Conservation (phyloP, 345 rosid species). For the Cardamine chenopodiifolia region DNA sequence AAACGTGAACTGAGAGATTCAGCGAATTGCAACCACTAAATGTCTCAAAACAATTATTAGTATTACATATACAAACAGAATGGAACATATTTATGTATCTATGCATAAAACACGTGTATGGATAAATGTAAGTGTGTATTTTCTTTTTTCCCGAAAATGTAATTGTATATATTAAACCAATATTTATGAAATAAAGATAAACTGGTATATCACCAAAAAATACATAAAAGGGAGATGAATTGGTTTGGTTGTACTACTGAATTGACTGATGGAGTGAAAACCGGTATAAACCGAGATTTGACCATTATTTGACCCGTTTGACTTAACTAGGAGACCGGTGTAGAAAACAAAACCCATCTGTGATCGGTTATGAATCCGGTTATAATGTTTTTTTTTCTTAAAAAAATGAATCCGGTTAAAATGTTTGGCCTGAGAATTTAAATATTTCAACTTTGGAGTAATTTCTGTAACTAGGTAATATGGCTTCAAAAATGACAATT, state of each 20-base stretch:
- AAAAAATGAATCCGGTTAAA: too few relatives aligned
- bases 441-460: not conserved
- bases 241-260: not conserved
- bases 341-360: not conserved
- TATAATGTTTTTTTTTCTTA: not conserved
- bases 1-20: slow-evolving; percentile 29
- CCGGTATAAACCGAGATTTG: slow-evolving; percentile 19
- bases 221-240: not conserved
- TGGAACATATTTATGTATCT: not conserved
- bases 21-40: slow-evolving; percentile 36
- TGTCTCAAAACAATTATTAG: slow-evolving; percentile 14
- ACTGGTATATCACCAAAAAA: not conserved
- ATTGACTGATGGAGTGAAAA: not conserved
- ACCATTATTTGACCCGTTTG: slow-evolving; percentile 11
- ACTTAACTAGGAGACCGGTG: not conserved
- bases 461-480: not conserved
- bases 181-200: not conserved
- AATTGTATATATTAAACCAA: not conserved
- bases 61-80: not conserved
- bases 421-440: not conserved
- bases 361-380: slow-evolving; percentile 21
- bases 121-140: not conserved
- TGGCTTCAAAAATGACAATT: not conserved
- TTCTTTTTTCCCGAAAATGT: not conserved
- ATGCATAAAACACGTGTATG: slow-evolving; percentile 19